These are phyloP conservation scores for Salix koriyanagi DNA, from an alignment of 345 rosid species.

Conservation along the genomic window DNA sequence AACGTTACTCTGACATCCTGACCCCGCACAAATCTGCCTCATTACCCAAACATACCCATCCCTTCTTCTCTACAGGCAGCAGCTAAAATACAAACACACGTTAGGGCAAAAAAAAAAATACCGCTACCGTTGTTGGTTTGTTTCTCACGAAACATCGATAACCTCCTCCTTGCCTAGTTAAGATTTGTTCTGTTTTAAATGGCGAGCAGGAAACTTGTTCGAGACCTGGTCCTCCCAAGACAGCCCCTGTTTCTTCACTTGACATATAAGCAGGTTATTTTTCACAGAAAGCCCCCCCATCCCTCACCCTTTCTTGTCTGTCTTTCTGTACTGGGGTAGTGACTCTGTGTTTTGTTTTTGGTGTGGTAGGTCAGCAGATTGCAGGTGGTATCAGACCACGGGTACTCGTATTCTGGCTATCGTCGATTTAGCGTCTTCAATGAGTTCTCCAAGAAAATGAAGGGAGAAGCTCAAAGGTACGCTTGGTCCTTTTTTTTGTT, in stretches of 20 bases:
- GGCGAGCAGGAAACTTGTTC: slow-evolving; percentile 78
- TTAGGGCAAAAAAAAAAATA: background rate
- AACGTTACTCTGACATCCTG: background rate
- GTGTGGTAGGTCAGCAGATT: slow-evolving; percentile 41
- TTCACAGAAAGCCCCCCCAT: background rate
- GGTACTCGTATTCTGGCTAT: slow-evolving; percentile 23
- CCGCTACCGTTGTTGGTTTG: background rate
- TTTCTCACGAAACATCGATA: background rate
- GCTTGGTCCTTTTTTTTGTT: background rate
- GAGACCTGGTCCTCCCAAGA: slow-evolving; percentile 54
- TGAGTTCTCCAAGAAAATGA: slow-evolving; percentile 68
- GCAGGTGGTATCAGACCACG: slow-evolving; percentile 34
- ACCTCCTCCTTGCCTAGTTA: background rate
- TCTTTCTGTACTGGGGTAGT: background rate
- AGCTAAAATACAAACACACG: background rate
- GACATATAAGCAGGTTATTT: slow-evolving; percentile 44
- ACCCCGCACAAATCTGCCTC: background rate
- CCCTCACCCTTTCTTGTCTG: too few species aligned
- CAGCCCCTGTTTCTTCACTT: slow-evolving; percentile 40
- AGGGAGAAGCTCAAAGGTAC: slow-evolving; percentile 71
- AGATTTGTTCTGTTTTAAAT: slow-evolving; percentile 18
- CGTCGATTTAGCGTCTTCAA: slow-evolving; percentile 71
- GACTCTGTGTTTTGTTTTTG: slow-evolving; percentile 6
- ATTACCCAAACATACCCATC: background rate
- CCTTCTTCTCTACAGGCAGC: background rate